A percentile compares a stretch with the other conserved stretches of the same genome.
These are phyloP conservation scores for Backusella tarrabulga DNA, from an alignment of 192 early-diverging fungal genomes.

Conservation along the genomic window DNA sequence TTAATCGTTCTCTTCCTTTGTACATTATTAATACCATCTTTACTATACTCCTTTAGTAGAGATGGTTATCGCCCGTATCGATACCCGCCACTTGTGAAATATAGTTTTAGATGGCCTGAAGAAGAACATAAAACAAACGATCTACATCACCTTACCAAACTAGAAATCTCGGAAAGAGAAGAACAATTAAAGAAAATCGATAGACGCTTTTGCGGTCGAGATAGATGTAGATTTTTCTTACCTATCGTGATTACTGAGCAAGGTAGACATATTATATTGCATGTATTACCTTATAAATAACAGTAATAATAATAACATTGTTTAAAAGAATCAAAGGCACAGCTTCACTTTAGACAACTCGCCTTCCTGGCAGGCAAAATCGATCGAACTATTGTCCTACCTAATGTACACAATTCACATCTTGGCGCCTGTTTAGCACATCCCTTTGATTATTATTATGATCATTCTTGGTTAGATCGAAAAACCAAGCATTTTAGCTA, in stretches of 20 bases:
- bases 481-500: slow-evolving; percentile 31
- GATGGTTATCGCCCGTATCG: not conserved
- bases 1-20: slow-evolving; percentile 1
- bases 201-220: slow-evolving; percentile 25
- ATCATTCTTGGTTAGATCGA: slow-evolving; percentile 28
- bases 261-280: slow-evolving; percentile 14
- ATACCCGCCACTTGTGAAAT: slow-evolving; percentile 8
- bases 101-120: slow-evolving; percentile 8
- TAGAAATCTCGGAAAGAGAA: not conserved
- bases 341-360: slow-evolving; percentile 41
- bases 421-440: slow-evolving; percentile 31
- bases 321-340: slow-evolving; percentile 41
- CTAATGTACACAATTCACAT: slow-evolving; percentile 40
- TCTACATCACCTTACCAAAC: not conserved
- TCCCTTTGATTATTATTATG: slow-evolving; percentile 40
- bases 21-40: slow-evolving; percentile 3
- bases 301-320: too few relatives aligned
- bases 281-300: too few relatives aligned
- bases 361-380: slow-evolving; percentile 30
- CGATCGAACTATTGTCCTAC: slow-evolving; percentile 40
- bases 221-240: slow-evolving; percentile 33
- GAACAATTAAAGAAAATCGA: slow-evolving; percentile 11
- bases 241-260: slow-evolving; percentile 40
- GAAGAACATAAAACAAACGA: not conserved
- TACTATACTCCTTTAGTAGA: not conserved